Conservation (phyloP, 345 rosid genomes). For the Linum lewisii region DNA sequence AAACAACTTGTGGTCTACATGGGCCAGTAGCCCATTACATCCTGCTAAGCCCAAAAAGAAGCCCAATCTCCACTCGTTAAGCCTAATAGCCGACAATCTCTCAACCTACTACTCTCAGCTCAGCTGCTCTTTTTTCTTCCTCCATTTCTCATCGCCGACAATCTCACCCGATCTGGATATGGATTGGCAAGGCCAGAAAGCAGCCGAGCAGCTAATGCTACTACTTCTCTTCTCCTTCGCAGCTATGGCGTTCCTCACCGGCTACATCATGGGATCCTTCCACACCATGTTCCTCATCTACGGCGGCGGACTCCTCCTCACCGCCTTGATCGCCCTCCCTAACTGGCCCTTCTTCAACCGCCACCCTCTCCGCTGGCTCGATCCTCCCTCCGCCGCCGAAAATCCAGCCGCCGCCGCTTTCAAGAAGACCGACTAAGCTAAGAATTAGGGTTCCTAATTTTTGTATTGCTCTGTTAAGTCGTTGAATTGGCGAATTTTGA, state of each 20-base stretch:
- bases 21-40: too few species aligned
- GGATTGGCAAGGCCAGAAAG: slow-evolving; percentile 99
- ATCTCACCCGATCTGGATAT: slow-evolving; percentile 23
- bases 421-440: slow-evolving; percentile 49
- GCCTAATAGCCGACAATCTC: too few species aligned
- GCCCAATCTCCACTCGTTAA: too few species aligned
- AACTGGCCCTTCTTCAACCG: slow-evolving; percentile 86
- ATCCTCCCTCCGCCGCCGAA: slow-evolving; percentile 43
- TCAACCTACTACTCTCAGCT: too few species aligned
- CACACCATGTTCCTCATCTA: slow-evolving; percentile 63
- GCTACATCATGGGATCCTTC: slow-evolving; percentile 61
- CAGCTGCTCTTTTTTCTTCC: background rate
- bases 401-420: slow-evolving; percentile 16
- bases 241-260: slow-evolving; percentile 37
- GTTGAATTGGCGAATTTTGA: background rate
- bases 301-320: slow-evolving; percentile 62
- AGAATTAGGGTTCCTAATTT: background rate
- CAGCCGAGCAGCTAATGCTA: slow-evolving; percentile 90
- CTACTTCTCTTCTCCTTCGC: slow-evolving; percentile 55
- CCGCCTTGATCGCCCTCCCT: slow-evolving; percentile 64
- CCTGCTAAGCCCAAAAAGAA: too few species aligned
- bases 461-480: background rate
- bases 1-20: too few species aligned
- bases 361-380: slow-evolving; percentile 77
- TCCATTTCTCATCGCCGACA: background rate